phyloP scores from a whole-genome alignment of 2,329 filamentous ascomycete species.

The Trichoderma citrinoviride region DNA sequence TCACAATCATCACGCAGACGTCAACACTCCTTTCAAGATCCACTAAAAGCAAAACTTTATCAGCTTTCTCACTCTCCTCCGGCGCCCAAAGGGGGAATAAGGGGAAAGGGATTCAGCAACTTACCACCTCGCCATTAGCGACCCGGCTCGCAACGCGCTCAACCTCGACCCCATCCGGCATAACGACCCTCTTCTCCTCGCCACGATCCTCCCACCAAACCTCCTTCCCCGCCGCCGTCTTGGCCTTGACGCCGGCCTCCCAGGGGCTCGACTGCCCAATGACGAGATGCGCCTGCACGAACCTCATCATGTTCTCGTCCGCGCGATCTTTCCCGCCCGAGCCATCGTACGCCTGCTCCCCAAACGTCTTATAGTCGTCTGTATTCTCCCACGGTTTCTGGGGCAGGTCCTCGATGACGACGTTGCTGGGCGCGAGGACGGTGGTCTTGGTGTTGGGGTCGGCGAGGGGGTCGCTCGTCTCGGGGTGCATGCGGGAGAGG shows the following conservation, averaged over 20 bases:
- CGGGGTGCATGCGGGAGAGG: constrained; percentile 71
- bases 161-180: constrained; percentile 79
- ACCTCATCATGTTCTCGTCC: constrained; percentile 69
- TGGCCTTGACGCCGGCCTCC: constrained; percentile 62
- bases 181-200: constrained; percentile 66
- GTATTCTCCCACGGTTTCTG: constrained; percentile 85
- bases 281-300: constrained; percentile 85
- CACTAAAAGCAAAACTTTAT: constrained; percentile 44
- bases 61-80: neutral
- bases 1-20: constrained; percentile 35
- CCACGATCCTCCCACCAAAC: constrained; percentile 75
- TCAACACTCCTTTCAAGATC: constrained; percentile 59
- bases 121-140: constrained; percentile 77
- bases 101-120: constrained; percentile 26
- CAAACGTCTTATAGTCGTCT: constrained; percentile 65
- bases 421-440: constrained; percentile 83
- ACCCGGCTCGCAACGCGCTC: constrained; percentile 71
- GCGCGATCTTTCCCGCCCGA: constrained; percentile 72
- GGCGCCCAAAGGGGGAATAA: too few species aligned
- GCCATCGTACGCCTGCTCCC: constrained; percentile 72
- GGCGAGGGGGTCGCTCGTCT: constrained; percentile 67
- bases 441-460: constrained; percentile 69
- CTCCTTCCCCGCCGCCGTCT: constrained; percentile 61
- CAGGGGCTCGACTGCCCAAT: constrained; percentile 67
- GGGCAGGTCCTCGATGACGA: constrained; percentile 71